These are phyloP conservation scores for Metschnikowia arizonensis DNA, from an alignment of 805 yeast species.

Conservation along the genomic window DNA sequence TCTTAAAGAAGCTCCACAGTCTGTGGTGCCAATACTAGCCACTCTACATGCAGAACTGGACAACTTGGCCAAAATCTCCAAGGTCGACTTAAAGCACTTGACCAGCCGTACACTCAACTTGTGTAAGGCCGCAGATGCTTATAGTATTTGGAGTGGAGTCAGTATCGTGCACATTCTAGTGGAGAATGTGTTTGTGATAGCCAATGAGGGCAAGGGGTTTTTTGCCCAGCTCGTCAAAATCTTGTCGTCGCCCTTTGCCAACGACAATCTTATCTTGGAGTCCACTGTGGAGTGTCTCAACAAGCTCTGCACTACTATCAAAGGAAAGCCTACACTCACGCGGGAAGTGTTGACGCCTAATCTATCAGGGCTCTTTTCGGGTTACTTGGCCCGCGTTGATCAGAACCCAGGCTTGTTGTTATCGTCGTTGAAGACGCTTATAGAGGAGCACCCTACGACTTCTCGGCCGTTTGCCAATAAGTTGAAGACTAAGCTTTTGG, in stretches of 20 bases:
- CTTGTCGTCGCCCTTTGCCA: slow-evolving; percentile 36
- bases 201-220: slow-evolving; percentile 37
- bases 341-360: slow-evolving; percentile 82
- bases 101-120: slow-evolving; percentile 42
- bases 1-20: slow-evolving; percentile 21
- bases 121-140: slow-evolving; percentile 40
- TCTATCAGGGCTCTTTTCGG: slow-evolving; percentile 55
- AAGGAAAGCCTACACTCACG: slow-evolving; percentile 79
- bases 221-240: slow-evolving; percentile 40
- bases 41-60: slow-evolving; percentile 27
- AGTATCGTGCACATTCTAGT: slow-evolving; percentile 46
- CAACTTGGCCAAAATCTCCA: slow-evolving; percentile 40
- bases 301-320: slow-evolving; percentile 44
- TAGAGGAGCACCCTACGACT: slow-evolving; percentile 65
- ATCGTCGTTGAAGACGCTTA: slow-evolving; percentile 33
- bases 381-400: slow-evolving; percentile 43
- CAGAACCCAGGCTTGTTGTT: slow-evolving; percentile 32
- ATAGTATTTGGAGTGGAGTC: slow-evolving; percentile 54
- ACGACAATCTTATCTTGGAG: slow-evolving; percentile 32
- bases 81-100: slow-evolving; percentile 48
- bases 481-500: slow-evolving; percentile 44
- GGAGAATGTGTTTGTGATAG: slow-evolving; percentile 28
- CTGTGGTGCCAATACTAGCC: slow-evolving; percentile 30
- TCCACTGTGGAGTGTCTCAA: slow-evolving; percentile 39
- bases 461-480: slow-evolving; percentile 74